Base-by-base conservation (phyloP, 768 basidiomycete species). In the Gelatoporia subvermispora region DNA sequence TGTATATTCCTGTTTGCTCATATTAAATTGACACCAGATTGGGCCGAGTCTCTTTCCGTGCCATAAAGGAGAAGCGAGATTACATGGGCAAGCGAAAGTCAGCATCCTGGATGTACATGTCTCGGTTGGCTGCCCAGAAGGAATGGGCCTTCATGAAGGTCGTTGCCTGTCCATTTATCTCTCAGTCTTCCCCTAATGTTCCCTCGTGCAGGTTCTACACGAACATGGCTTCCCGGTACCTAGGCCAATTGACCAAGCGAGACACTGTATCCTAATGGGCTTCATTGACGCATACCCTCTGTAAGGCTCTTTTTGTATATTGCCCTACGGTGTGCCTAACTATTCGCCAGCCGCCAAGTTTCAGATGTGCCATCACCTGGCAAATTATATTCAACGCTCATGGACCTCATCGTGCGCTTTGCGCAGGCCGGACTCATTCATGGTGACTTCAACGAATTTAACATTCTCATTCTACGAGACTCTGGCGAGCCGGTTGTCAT, bases 21-120 rank as follows among this genome's bases (percentile, higher is more conserved):
- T 35, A 43, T 15, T 28, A 51, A 15, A 35, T 35, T 34, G 2
- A 20, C 36, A 11, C 15, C 63, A 97, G 96, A 36, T 78, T 98
- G 16, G 96, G 96, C 28, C 88, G 96, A n/a, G 83, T 97, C 57
- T 97, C 94, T 0, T 99, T 99, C 71, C 85, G 96, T 36, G 84
- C 92, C 0, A 93, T 99, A 71, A 99, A 99, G 69, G 78, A 85
- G 59, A 98, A 98, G 63, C 76, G 96, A 51, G 96, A 99, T 62
- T 99, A 98, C 64, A 72, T 99, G 47, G 92, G 94, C 20, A 95
- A 93, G 66, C 80, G 96, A 36, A 93, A 93, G 67, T 90, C 87
- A 16, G 95, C 96, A 1, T 91, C 91, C 16, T 99, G 96, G 96
- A 96, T 98, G 93, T 98, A 97, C 69, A 91, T 99, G 90, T 94